Evolutionary conservation across 768 basidiomycete species (phyloP).

Genomic region (Rhizopogon salebrosus): DNA sequence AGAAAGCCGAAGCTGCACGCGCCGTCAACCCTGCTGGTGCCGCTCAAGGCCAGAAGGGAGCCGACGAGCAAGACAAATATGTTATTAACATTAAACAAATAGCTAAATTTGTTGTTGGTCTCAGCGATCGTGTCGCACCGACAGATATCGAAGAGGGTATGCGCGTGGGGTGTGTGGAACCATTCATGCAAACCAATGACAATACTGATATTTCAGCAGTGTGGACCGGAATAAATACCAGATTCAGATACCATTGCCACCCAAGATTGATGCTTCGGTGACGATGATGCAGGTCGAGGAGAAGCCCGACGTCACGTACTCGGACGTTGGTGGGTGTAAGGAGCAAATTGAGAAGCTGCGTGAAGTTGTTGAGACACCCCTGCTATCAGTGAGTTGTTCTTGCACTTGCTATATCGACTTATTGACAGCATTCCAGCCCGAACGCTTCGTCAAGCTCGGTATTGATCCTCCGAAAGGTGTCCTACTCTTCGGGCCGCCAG

Average conservation of each 20-base stretch:
- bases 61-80: slow-evolving; percentile 98
- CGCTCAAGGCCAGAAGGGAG: slow-evolving; percentile 86
- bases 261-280: slow-evolving; percentile 98
- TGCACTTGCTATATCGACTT: background rate
- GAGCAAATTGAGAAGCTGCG: slow-evolving; percentile 99
- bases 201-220: slow-evolving; percentile 34
- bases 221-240: slow-evolving; percentile 97
- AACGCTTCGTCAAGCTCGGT: slow-evolving; percentile 95
- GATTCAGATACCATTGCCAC: slow-evolving; percentile 96
- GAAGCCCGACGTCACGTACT: slow-evolving; percentile 97
- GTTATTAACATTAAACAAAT: slow-evolving; percentile 99
- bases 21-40: slow-evolving; percentile 76
- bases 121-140: slow-evolving; percentile 93
- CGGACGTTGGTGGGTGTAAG: slow-evolving; percentile 97
- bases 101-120: slow-evolving; percentile 97
- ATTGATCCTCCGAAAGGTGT: slow-evolving; percentile 99
- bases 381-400: slow-evolving; percentile 71
- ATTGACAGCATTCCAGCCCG: slow-evolving; percentile 63
- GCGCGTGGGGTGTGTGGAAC: slow-evolving; percentile 84
- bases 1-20: slow-evolving; percentile 71
- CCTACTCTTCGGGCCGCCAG: slow-evolving; percentile 90
- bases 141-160: slow-evolving; percentile 99
- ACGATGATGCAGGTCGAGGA: slow-evolving; percentile 99
- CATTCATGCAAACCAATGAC: background rate
- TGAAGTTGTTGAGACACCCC: slow-evolving; percentile 95